Base-by-base conservation (phyloP, 208 protist genomes). In the Herpetomonas tarakana region DNA sequence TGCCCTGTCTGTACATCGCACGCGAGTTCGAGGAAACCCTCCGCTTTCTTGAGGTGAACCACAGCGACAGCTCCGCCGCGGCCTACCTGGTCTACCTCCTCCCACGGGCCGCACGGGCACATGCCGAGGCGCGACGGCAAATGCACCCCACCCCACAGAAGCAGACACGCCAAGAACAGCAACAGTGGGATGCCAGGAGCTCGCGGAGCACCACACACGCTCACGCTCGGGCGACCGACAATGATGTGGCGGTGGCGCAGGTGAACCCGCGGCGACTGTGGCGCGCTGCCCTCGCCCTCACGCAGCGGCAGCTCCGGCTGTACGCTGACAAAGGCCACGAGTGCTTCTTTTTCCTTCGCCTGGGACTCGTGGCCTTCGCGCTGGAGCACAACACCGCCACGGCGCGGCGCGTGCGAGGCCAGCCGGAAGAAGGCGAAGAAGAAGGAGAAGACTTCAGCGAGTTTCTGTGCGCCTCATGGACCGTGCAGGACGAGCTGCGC, bases 311-410 rank as follows among this genome's bases (percentile, higher is more conserved):
- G 56, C 61, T 94, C 11, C 68, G 80, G 2, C 56, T 64, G 0
- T 80, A 91, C 30, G 78, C 44, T n/a, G 82, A 94, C 12, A 83
- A 83, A 21, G 87, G 87, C 3, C 84, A 94, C 27, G 87, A 91
- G 54, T 62, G 65, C 16, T 73, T 89, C 47, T 94, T 83, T 80
- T 49, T 74, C 11, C 56, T 94, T 21, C 78, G 87, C 0, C 66
- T 90, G 0, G 83, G 68, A 6, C 59, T 94, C 18, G 62, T 91
- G 11, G 56, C 52, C 1, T 89, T 67, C 62, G 87, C 74, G 47
- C 21, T 79, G 3, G 49, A 14, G 29, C 44, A 52, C 38, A 63
- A 18, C 30, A 19, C 19, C 12, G 22, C 3, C 51, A n/a, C 6
- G 35, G 35, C 35, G 14, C 35, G 35, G 35, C 9, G 9, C 35